Conservation (phyloP, 139 green algal species). For the Chlamydomonas urium region DNA sequence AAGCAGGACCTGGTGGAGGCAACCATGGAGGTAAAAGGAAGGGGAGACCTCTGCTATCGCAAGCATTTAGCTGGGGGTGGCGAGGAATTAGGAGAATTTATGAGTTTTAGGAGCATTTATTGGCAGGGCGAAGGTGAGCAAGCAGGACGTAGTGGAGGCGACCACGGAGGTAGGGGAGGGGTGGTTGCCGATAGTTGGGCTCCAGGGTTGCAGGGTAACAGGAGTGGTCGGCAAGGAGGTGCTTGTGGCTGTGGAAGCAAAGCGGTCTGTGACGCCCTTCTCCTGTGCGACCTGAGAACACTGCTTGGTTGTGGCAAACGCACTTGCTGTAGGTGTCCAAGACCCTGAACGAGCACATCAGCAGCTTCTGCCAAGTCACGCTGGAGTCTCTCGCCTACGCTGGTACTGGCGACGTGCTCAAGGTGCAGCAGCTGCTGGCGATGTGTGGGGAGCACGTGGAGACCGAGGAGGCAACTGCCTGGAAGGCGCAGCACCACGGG, state of each 20-base stretch:
- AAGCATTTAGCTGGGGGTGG: not conserved
- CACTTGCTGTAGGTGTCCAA: slow-evolving; percentile 56
- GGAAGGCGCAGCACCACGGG: slow-evolving; percentile 75
- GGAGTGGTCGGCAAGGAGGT: not conserved
- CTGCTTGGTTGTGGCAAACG: not conserved
- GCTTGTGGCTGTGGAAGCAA: not conserved
- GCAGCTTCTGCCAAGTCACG: slow-evolving; percentile 62
- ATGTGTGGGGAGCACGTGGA: slow-evolving; percentile 87
- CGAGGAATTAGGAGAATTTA: not conserved
- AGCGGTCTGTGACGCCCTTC: not conserved
- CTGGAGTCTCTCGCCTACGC: slow-evolving; percentile 91
- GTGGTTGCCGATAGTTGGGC: not conserved
- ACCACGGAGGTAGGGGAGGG: too few species aligned
- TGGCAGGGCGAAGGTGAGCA: not conserved
- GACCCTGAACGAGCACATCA: slow-evolving; percentile 81
- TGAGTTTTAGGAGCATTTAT: not conserved
- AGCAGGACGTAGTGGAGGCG: not conserved
- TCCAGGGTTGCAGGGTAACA: not conserved
- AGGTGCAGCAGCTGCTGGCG: slow-evolving; percentile 89
- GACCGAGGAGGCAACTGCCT: slow-evolving; percentile 52
- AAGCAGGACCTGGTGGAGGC: slow-evolving; percentile 86
- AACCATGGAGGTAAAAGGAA: slow-evolving; percentile 77
- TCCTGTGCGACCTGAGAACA: not conserved
- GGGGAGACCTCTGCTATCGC: not conserved
- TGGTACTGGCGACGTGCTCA: slow-evolving; percentile 94